Base-by-base conservation (phyloP, 805 yeast species). In the Metschnikowia peoriensis region DNA sequence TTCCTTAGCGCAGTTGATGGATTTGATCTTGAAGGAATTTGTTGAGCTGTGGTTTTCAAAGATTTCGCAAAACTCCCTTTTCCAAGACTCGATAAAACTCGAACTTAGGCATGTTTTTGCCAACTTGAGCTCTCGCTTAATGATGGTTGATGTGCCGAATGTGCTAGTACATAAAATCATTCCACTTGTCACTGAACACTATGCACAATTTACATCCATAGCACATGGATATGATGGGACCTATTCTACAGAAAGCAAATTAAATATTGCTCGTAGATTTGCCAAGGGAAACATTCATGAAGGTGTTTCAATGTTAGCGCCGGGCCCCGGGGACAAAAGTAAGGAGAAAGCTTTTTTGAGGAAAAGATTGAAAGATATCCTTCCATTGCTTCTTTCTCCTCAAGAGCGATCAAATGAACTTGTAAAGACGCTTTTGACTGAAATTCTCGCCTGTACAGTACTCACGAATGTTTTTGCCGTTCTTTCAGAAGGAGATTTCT, bases 401-500 rank as follows among this genome's bases (percentile, higher is more conserved):
- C 60, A 61, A 8, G 85, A 79, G 41, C 77, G 75, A 28, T 53
- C 66, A 2, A 83, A 86, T 9, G 72, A 73, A 0, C 73, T 84
- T 3, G 83, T 82, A 0, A 52, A 57, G 0, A 65, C 77, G 0
- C 68, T 92, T 9, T 60, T 86, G 0, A 72, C 84, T 38, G 97
- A 92, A 60, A 73, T 92, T 6, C 49, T 89, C 2, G 65, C 88
- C 0, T 74, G 79, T 44, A 73, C 79, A 0, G 61, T 75, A 1
- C 54, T 73, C 11, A 73, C 82, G 27, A 77, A 81, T 50, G 81
- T 90, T 0, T 55, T 89, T 12, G 63, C 71, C 7, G 79, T 86
- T 69, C 59, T 86, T 1, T 69, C 85, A 0, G 92, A 87, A 46
- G 82, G 93, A 0, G 96, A 90, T 64, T 86, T 82, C 54, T 87